These are phyloP conservation scores for Beta vulgaris DNA, from an alignment of 148 eudicot genomes.

Conservation along the genomic window DNA sequence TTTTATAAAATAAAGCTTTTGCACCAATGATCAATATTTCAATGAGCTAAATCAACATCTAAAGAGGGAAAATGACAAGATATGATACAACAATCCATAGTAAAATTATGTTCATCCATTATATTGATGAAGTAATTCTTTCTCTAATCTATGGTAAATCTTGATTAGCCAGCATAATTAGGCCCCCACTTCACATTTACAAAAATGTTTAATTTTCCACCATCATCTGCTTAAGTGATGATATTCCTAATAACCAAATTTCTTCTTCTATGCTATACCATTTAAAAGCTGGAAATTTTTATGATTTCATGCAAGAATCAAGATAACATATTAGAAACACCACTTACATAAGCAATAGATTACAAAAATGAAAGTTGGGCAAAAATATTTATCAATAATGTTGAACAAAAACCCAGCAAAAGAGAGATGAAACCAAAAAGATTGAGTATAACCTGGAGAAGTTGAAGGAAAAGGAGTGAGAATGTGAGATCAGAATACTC, in stretches of 20 bases:
- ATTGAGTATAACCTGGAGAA: not conserved
- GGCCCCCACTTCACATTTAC: not conserved
- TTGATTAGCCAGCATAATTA: not conserved
- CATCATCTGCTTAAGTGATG: no score
- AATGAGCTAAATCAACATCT: not conserved
- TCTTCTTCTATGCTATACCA: not conserved
- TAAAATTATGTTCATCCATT: not conserved
- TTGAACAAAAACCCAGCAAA: not conserved
- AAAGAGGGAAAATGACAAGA: not conserved
- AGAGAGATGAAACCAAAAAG: not conserved
- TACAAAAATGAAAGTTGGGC: not conserved
- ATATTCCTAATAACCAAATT: no score
- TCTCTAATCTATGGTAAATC: not conserved
- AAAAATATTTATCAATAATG: not conserved
- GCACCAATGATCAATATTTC: not conserved
- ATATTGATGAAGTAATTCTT: not conserved
- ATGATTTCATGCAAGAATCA: not conserved
- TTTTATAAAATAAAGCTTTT: no score
- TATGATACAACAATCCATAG: not conserved
- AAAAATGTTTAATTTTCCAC: no score
- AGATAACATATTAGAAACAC: not conserved
- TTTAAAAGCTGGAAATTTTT: no score
- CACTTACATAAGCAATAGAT: not conserved
- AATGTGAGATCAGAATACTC: not conserved
- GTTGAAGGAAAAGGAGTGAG: not conserved